Conservation (phyloP, 176 grass and related monocot species). For the Oryza australiensis region DNA sequence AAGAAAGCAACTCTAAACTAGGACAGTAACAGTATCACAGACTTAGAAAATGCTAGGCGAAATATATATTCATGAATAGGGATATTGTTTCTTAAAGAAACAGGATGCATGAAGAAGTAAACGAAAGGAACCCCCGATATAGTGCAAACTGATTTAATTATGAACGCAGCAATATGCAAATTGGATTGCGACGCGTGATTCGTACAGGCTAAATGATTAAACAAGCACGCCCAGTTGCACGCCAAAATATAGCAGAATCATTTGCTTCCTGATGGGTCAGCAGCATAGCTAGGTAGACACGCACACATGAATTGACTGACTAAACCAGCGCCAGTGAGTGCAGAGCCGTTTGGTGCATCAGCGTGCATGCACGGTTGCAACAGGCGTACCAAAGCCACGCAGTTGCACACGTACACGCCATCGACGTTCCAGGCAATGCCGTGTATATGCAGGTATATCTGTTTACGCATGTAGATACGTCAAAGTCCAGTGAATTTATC, state of each 20-base stretch:
- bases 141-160: not conserved
- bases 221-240: not conserved
- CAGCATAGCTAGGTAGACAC: not conserved
- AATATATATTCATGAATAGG: not conserved
- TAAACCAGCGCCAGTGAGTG: not conserved
- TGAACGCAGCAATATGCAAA: not conserved
- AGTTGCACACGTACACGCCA: not conserved
- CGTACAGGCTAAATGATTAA: not conserved
- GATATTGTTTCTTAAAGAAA: not conserved
- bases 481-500: not conserved
- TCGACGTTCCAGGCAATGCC: not conserved
- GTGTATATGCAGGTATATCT: not conserved
- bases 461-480: not conserved
- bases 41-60: not conserved
- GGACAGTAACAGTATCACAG: not conserved
- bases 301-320: not conserved
- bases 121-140: not conserved
- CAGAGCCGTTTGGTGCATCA: not conserved
- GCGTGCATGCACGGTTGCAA: slow-evolving; percentile 2
- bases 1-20: slow-evolving; percentile 34
- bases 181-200: slow-evolving; percentile 2
- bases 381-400: not conserved
- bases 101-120: not conserved
- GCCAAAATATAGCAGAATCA: not conserved
- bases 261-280: not conserved